Evolutionary conservation across 805 yeast genomes (phyloP), one percentile per base, ranked within the genome.

Genomic region (Candida ascalaphidarum): DNA sequence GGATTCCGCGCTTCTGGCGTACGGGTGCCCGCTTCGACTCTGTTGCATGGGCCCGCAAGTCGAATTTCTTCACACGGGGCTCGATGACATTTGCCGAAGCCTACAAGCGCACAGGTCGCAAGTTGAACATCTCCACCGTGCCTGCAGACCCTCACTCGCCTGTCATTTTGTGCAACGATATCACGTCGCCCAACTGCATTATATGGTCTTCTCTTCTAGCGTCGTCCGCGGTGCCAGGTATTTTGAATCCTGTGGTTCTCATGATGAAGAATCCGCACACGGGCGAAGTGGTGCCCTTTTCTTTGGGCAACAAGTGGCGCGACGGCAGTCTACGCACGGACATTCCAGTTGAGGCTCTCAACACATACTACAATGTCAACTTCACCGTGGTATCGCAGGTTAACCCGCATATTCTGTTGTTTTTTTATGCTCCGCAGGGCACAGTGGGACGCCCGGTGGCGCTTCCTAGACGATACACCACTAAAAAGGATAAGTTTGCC

Each of bases 91-190:
- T 81, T 44, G 65, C 68, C 34, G 94, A 81, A 50, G 78, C 81
- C 10, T 76, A 58, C 45, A 67, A 72, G 30, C 51, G 74, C 18
- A 81, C 92, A 0, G 92, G 92, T 0, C 66, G 81, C 30, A 65
- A 73, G 15, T 62, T 81, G 34, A 81, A 82, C 48, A 71, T 81
- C 13, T 73, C 85, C 0, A 81, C 88, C 0, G 86, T 82, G 3
- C 92, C 94, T 2, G 77, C 84, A 10, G 88, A 81, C 44, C 81
- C 85, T 1, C 81, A 79, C 48, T 76, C 86, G 3, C 92, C 94
- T 0, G 86, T 77, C 2, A 81, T 82, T 43, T 55, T 81, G 26
- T 78, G 89, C 47, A 81, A 81, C 41, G 73, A 77, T 41, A 68
- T 80, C 33, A 81, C 92, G 0, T 71, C 88, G 11, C 92, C 92